Evolutionary conservation across 768 basidiomycete genomes (phyloP), one percentile per base, ranked within the genome.

Genomic region (Pholiota microspora): DNA sequence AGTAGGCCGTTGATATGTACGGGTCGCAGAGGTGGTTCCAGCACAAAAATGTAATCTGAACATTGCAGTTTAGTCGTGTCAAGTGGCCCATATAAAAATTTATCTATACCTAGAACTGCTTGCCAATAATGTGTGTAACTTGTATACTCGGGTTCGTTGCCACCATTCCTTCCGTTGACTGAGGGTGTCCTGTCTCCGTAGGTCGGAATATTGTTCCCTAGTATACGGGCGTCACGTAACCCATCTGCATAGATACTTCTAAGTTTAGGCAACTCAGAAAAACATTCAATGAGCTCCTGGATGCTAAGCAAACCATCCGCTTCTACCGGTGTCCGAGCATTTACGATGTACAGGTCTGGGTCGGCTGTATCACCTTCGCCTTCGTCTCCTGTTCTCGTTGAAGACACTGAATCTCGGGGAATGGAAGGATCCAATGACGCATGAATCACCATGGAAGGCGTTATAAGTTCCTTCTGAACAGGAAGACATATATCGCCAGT

Each of bases 91-190:
- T 10, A 27, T 27, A 28, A n/a, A 50, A 15, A 12, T 6, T 29
- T 27, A 40, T 52, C 21, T 74, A 56, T 61, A 89, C 93, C 93
- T 65, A 95, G 66, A 2, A 88, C 87, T 7, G 87, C 72, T 63
- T 89, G 82, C 92, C 92, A 95, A 63, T 86, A 86, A 68, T 91
- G 83, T 0, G 95, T 93, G 64, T 88, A 96, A 65, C 88, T 91
- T 32, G 94, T 95, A 75, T 86, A 98, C 67, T 83, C 80, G 2
- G 94, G 93, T 65, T 95, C 92, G 65, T 80, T 69, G 9, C 69
- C 74, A 3, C 92, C 92, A 16, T 70, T 71, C 53, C 78, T 72
- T 8, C 64, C 71, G 12, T 65, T 28, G n/a, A 70, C 61, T 3
- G 82, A 54, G 2, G 63, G 59, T 1, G 75, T 67, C 59, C 88